phyloP scores from a whole-genome alignment of 768 basidiomycete genomes.

The Lentinula edodes region DNA sequence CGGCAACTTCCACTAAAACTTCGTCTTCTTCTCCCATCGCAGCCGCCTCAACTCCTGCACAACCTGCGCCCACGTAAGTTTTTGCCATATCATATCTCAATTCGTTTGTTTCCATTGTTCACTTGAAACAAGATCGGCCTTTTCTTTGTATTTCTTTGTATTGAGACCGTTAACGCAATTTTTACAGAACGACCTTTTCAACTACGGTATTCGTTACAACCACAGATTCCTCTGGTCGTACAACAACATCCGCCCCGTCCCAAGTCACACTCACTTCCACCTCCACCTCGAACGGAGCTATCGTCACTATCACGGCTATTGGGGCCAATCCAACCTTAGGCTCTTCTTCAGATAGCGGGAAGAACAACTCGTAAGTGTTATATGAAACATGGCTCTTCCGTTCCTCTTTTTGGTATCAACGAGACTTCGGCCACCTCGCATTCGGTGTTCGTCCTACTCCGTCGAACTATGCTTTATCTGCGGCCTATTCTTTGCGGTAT shows the following conservation, averaged over 20 bases:
- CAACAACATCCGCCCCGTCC: conserved; percentile 46
- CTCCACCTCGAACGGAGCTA: conserved; percentile 49
- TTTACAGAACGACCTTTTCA: conserved; percentile 44
- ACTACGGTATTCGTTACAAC: conserved; percentile 53
- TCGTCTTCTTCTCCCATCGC: conserved; percentile 5
- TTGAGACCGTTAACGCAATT: conserved; percentile 8
- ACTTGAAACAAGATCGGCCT: background rate
- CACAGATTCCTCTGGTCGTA: conserved; percentile 50
- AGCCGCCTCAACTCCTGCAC: background rate
- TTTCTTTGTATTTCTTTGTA: background rate
- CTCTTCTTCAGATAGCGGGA: conserved; percentile 32
- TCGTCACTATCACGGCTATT: conserved; percentile 56
- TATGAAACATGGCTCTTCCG: conserved; percentile 16
- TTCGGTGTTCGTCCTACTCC: background rate
- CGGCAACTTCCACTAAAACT: conserved; percentile 1
- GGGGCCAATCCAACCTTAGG: conserved; percentile 69
- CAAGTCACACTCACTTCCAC: conserved; percentile 52
- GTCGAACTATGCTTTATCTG: background rate
- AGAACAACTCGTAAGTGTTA: conserved; percentile 33
- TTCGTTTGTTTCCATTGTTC: background rate
- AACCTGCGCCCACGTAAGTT: conserved; percentile 7
- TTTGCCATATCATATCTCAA: conserved; percentile 17
- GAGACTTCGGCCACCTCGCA: background rate
- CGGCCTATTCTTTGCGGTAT: background rate
- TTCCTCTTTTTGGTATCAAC: background rate